phyloP scores from a whole-genome alignment of 768 basidiomycete species.

The Leccinum subgranulosum region DNA sequence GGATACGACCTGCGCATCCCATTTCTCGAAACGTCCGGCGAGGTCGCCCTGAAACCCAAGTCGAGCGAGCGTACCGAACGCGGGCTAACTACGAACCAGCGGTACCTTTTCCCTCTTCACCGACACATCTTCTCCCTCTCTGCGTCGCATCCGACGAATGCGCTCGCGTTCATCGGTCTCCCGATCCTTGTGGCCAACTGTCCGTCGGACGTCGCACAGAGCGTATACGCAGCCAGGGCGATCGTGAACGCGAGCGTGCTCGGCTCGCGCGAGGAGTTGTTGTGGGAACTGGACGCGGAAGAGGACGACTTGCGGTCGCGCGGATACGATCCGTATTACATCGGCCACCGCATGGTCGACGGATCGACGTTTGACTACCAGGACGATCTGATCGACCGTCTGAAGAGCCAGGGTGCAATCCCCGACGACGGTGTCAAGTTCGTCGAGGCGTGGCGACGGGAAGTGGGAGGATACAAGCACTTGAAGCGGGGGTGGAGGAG shows the following conservation, averaged over 20 bases:
- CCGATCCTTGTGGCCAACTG: constrained; percentile 47
- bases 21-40: constrained; percentile 38
- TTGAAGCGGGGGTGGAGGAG: constrained; percentile 44
- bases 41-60: constrained; percentile 16
- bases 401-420: constrained; percentile 29
- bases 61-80: constrained; percentile 9
- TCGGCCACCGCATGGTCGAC: constrained; percentile 45
- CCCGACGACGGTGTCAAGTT: constrained; percentile 42
- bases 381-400: constrained; percentile 26
- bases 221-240: constrained; percentile 43
- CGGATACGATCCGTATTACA: constrained; percentile 47
- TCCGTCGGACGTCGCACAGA: constrained; percentile 49
- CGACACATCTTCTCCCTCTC: constrained; percentile 51
- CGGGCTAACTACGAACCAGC: constrained; percentile 44
- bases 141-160: constrained; percentile 44
- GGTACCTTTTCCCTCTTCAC: constrained; percentile 55
- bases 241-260: constrained; percentile 43
- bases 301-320: constrained; percentile 40
- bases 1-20: constrained; percentile 55
- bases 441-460: constrained; percentile 50
- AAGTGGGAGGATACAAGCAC: constrained; percentile 30
- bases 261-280: constrained; percentile 36
- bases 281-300: constrained; percentile 37
- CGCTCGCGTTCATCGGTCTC: constrained; percentile 54
- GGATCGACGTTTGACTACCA: constrained; percentile 39